These are phyloP conservation scores for Intubia oerlemansii DNA, from an alignment of 2,329 filamentous ascomycete species.

Conservation along the genomic window DNA sequence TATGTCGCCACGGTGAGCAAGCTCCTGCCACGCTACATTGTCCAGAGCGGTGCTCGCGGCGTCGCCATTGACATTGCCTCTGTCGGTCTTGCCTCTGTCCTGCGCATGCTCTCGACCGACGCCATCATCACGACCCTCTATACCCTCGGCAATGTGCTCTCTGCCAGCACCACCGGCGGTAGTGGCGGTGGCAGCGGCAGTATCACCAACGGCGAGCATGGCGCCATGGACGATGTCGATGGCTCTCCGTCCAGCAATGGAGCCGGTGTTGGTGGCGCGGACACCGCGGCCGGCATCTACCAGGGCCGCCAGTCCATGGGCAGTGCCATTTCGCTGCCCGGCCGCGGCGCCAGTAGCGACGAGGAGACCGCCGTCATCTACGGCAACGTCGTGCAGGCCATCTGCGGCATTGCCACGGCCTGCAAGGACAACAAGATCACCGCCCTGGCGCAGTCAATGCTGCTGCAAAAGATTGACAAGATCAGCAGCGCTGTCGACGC, in stretches of 20 bases:
- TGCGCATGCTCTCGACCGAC: slow-evolving; percentile 73
- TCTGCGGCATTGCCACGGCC: slow-evolving; percentile 47
- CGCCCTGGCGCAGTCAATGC: slow-evolving; percentile 80
- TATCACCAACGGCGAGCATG: slow-evolving; percentile 25
- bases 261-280: background rate
- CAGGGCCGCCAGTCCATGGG: slow-evolving; percentile 37
- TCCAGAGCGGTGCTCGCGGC: slow-evolving; percentile 54
- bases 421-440: slow-evolving; percentile 82
- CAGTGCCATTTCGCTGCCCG: slow-evolving; percentile 59
- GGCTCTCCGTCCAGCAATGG: no score
- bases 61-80: slow-evolving; percentile 57
- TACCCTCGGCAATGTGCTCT: slow-evolving; percentile 87
- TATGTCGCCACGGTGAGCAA: slow-evolving; percentile 59
- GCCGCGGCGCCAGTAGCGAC: slow-evolving; percentile 34
- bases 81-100: slow-evolving; percentile 61
- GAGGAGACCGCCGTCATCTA: slow-evolving; percentile 63
- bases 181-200: slow-evolving; percentile 33
- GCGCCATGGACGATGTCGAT: no score
- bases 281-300: slow-evolving; percentile 23
- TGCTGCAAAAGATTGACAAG: slow-evolving; percentile 86
- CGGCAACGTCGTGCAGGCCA: slow-evolving; percentile 80
- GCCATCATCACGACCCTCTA: slow-evolving; percentile 89
- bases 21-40: slow-evolving; percentile 67
- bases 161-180: slow-evolving; percentile 38
- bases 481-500: slow-evolving; percentile 63